A percentile compares a stretch with the other conserved stretches of the same genome.
Evolutionary conservation across 768 basidiomycete genomes (phyloP).

Genomic region (Rhodotorula babjevae): DNA sequence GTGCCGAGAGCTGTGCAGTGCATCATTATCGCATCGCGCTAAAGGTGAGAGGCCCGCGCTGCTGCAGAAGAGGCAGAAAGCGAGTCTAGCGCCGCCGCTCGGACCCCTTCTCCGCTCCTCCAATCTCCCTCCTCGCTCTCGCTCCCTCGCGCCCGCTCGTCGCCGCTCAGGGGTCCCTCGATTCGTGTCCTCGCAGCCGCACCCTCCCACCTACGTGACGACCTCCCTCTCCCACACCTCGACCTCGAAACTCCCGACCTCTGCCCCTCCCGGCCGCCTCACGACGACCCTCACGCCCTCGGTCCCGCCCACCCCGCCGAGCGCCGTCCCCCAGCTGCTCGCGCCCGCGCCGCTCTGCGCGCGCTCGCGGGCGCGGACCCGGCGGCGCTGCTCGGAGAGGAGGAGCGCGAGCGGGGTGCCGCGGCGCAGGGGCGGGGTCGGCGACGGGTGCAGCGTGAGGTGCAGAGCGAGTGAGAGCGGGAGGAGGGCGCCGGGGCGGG

Average conservation of each 20-base stretch:
- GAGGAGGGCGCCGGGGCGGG: background rate
- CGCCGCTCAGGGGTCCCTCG: no score
- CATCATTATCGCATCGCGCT: no score
- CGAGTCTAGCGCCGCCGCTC: no score
- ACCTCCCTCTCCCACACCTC: slow-evolving; percentile 4
- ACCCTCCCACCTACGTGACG: background rate
- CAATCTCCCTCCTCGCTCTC: no score
- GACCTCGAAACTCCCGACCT: slow-evolving; percentile 27
- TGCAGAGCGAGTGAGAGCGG: slow-evolving; percentile 16
- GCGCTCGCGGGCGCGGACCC: background rate
- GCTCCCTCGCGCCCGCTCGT: no score
- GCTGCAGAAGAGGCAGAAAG: no score
- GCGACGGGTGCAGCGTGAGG: slow-evolving; percentile 22
- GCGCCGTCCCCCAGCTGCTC: background rate
- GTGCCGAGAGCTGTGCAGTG: no score
- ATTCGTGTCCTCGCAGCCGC: no score
- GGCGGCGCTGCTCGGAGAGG: background rate
- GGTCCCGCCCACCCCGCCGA: background rate
- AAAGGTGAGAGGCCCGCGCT: no score
- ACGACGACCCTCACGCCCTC: slow-evolving; percentile 26
- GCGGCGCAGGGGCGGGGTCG: background rate
- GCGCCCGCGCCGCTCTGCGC: no score
- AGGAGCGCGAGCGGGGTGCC: background rate
- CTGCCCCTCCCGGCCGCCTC: slow-evolving; percentile 15
- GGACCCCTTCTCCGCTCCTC: no score